A percentile compares a stretch with the other conserved stretches of the same genome.
Evolutionary conservation across 176 grass and related monocot genomes (phyloP).

Genomic region (Eremochloa ophiuroides): DNA sequence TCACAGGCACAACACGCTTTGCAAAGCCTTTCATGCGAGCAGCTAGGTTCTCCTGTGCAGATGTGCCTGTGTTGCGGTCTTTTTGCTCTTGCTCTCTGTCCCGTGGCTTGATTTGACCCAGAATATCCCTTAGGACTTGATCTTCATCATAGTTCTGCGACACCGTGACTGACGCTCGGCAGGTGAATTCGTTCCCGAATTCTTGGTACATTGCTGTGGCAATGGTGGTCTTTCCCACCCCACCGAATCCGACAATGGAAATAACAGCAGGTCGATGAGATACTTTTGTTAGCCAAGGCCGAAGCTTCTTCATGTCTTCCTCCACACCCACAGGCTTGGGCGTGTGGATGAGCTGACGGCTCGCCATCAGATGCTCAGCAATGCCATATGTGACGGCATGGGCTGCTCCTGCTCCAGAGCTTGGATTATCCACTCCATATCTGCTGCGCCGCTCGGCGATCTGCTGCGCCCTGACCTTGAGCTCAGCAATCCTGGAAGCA

Average conservation of each 20-base stretch:
- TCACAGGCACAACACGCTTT: background rate
- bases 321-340: background rate
- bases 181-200: background rate
- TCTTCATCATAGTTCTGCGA: background rate
- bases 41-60: background rate
- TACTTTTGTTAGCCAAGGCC: background rate
- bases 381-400: background rate
- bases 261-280: background rate
- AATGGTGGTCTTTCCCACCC: background rate
- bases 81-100: background rate
- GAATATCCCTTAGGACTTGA: background rate
- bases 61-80: background rate
- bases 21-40: background rate
- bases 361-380: background rate
- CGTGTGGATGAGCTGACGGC: background rate
- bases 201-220: background rate
- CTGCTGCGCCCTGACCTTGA: constrained; percentile 1
- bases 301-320: background rate
- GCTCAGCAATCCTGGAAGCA: background rate
- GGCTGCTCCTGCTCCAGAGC: background rate
- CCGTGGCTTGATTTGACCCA: background rate
- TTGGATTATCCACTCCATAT: background rate
- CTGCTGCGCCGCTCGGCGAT: background rate
- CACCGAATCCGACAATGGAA: background rate
- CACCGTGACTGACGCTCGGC: background rate